Percentiles rank a stretch among this genome's conserved stretches.
phyloP scores from a whole-genome alignment of 495 filamentous ascomycete genomes.

The Cudoniella acicularis region DNA sequence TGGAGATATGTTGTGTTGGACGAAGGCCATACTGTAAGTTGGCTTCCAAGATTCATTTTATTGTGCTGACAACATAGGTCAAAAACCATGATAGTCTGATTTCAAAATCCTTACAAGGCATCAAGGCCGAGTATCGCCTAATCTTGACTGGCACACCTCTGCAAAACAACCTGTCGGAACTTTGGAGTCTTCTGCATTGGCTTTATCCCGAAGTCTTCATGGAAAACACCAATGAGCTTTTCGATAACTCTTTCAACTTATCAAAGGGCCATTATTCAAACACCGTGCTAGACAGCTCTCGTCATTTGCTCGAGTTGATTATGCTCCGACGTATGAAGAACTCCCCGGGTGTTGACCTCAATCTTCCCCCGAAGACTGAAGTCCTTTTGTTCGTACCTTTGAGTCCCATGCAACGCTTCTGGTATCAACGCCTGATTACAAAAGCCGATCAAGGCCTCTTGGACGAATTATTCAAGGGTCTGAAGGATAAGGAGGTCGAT shows the following conservation, averaged over 20 bases:
- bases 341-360: conserved; percentile 53
- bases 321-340: conserved; percentile 65
- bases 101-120: conserved; percentile 44
- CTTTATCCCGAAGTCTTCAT: conserved; percentile 61
- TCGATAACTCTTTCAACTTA: conserved; percentile 57
- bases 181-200: conserved; percentile 63
- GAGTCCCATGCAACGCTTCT: conserved; percentile 57
- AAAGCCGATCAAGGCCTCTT: conserved; percentile 48
- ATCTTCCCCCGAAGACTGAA: conserved; percentile 58
- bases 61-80: too few relatives aligned
- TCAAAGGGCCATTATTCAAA: conserved; percentile 51
- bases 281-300: conserved; percentile 49
- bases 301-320: conserved; percentile 51
- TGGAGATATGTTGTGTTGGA: conserved; percentile 89
- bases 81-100: conserved; percentile 50
- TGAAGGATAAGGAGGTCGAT: conserved; percentile 43
- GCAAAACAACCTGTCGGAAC: conserved; percentile 60
- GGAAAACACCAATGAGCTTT: conserved; percentile 43
- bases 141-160: conserved; percentile 64
- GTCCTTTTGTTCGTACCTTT: conserved; percentile 58
- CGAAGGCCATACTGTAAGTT: conserved; percentile 81
- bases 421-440: conserved; percentile 59
- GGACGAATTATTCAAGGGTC: conserved; percentile 49
- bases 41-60: too few relatives aligned
- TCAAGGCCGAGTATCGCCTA: conserved; percentile 54